phyloP scores from a whole-genome alignment of 805 yeast species.

The Yarrowia sp. region DNA sequence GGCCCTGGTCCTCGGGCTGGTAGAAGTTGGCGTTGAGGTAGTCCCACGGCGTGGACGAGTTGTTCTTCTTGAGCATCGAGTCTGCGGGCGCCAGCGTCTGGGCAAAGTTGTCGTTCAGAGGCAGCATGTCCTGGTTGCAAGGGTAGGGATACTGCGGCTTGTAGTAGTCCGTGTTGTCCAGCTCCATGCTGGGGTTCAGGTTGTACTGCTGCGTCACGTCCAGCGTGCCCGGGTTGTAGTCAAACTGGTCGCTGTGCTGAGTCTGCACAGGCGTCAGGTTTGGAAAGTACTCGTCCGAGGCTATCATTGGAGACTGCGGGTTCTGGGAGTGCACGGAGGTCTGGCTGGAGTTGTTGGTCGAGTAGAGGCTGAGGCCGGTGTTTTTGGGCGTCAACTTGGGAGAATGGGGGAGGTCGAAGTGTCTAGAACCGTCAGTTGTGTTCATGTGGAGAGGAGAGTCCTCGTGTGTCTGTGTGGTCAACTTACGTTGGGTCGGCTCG shows the following conservation, averaged over 20 bases:
- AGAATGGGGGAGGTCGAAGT: conserved; percentile 24
- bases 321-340: conserved; percentile 9
- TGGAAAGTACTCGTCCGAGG: conserved; percentile 25
- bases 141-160: conserved; percentile 22
- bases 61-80: conserved; percentile 22
- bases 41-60: conserved; percentile 19
- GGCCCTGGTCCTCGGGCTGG: conserved; percentile 11
- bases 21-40: conserved; percentile 21
- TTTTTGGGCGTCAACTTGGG: conserved; percentile 25
- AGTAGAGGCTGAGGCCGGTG: conserved; percentile 22
- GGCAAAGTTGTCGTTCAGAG: conserved; percentile 21
- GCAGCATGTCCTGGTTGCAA: conserved; percentile 17
- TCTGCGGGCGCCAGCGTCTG: conserved; percentile 25
- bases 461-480: not conserved
- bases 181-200: not conserved
- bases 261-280: conserved; percentile 25
- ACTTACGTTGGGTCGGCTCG: not conserved
- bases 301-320: conserved; percentile 24
- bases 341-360: conserved; percentile 19
- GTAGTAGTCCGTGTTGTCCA: conserved; percentile 3
- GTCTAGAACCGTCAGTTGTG: conserved; percentile 26
- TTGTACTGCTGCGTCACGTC: conserved; percentile 22
- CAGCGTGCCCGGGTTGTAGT: conserved; percentile 13
- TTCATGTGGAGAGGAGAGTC: conserved; percentile 14
- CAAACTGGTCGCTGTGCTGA: conserved; percentile 15